Percentiles rank a stretch among this genome's conserved stretches.
Conservation (phyloP, 2,329 filamentous ascomycete species). For the Pseudopithomyces chartarum region DNA sequence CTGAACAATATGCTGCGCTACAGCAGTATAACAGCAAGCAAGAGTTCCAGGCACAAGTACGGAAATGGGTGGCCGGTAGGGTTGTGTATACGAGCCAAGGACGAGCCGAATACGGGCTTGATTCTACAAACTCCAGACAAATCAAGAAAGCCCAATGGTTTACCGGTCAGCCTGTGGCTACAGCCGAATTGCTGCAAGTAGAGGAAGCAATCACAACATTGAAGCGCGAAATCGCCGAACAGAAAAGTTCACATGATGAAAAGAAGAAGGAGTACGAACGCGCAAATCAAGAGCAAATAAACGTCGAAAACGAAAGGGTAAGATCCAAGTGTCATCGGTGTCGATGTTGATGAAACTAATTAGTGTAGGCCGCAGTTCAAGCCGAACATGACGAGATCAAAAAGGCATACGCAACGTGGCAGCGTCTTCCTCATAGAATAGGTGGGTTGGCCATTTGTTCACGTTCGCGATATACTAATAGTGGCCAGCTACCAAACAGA, state of each 20-base stretch:
- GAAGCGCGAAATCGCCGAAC: constrained; percentile 44
- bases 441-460: constrained; percentile 54
- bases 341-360: constrained; percentile 3
- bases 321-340: background rate
- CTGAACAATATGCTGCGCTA: constrained; percentile 72
- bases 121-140: constrained; percentile 68
- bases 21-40: constrained; percentile 47
- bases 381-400: constrained; percentile 71
- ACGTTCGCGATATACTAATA: constrained; percentile 24
- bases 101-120: constrained; percentile 80
- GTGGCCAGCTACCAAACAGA: constrained; percentile 49
- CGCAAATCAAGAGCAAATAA: constrained; percentile 38
- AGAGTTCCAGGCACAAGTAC: constrained; percentile 51
- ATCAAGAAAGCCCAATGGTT: constrained; percentile 70
- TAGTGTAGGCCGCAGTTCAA: constrained; percentile 48
- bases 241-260: constrained; percentile 49
- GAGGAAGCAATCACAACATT: constrained; percentile 56
- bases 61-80: constrained; percentile 71
- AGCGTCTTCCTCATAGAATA: constrained; percentile 72
- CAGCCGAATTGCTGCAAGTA: constrained; percentile 65
- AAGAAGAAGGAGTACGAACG: constrained; percentile 6
- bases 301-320: constrained; percentile 32
- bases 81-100: constrained; percentile 63
- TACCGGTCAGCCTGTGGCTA: constrained; percentile 77
- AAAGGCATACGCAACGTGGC: constrained; percentile 66